phyloP scores from a whole-genome alignment of 179 eudicot species.

The Beta macrorhiza region DNA sequence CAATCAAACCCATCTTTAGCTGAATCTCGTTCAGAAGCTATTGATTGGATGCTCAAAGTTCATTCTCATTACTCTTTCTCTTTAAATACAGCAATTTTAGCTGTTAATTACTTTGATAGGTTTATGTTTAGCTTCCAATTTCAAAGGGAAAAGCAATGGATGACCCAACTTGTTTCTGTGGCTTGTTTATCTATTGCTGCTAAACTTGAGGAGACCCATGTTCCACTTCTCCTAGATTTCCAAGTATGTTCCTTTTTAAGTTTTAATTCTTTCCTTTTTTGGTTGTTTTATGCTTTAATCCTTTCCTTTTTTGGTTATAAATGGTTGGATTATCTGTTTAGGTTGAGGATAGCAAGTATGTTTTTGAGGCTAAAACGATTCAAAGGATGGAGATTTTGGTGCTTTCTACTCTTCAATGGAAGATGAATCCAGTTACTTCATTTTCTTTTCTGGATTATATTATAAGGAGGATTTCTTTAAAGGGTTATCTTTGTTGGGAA shows the following conservation, averaged over 20 bases:
- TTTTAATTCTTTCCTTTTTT: too few species aligned
- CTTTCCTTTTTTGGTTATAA: too few species aligned
- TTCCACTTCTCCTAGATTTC: slow-evolving; percentile 42
- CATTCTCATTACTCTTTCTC: slow-evolving; percentile 22
- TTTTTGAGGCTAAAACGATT: slow-evolving; percentile 42
- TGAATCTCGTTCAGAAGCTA: slow-evolving; percentile 26
- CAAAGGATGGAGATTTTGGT: slow-evolving; percentile 46
- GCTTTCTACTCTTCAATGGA: slow-evolving; percentile 42
- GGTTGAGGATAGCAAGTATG: slow-evolving; percentile 37
- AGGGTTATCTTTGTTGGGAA: slow-evolving; percentile 25
- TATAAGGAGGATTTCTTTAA: slow-evolving; percentile 31
- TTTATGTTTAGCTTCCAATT: slow-evolving; percentile 26
- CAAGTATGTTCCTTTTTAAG: slow-evolving; percentile 32
- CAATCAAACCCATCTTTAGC: neutral
- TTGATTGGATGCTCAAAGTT: slow-evolving; percentile 41
- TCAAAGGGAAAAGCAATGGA: slow-evolving; percentile 36
- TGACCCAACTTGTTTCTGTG: too few species aligned
- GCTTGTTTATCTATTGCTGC: slow-evolving; percentile 54
- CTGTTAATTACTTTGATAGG: slow-evolving; percentile 45
- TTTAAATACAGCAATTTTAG: slow-evolving; percentile 29
- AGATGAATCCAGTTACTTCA: slow-evolving; percentile 41
- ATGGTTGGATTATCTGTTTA: slow-evolving; percentile 7
- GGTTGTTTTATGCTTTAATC: too few species aligned
- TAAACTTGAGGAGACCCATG: slow-evolving; percentile 49
- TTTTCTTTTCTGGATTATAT: slow-evolving; percentile 36